Conservation (phyloP, 225 moss, liverwort and hornwort genomes). For the Marchantia paleacea region DNA sequence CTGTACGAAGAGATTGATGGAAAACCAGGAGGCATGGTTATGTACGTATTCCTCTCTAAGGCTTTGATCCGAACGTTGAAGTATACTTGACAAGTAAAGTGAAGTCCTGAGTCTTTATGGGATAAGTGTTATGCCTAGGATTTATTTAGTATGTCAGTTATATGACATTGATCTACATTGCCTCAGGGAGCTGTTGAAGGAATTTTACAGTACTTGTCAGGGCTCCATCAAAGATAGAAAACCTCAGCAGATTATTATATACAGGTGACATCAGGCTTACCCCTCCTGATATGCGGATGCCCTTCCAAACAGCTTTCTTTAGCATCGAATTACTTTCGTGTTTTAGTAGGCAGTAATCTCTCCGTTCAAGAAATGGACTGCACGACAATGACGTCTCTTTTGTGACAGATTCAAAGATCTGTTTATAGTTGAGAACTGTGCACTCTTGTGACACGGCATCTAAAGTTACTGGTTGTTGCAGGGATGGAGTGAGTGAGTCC, state of each 20-base stretch:
- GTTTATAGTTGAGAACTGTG: too few relatives aligned
- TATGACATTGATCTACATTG: not conserved
- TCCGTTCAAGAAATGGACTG: too few relatives aligned
- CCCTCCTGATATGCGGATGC: too few relatives aligned
- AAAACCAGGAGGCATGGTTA: conserved; percentile 70
- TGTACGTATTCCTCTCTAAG: conserved; percentile 38
- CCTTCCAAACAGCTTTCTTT: too few relatives aligned
- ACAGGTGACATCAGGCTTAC: conserved; percentile 42
- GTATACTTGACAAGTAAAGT: not conserved
- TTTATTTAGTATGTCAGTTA: not conserved
- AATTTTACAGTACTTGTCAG: conserved; percentile 56
- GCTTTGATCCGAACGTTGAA: not conserved
- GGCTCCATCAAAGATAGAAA: conserved; percentile 32
- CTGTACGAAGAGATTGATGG: conserved; percentile 48
- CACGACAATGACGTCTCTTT: too few relatives aligned
- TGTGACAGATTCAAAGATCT: too few relatives aligned
- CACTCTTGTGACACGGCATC: too few relatives aligned
- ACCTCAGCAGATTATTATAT: conserved; percentile 80
- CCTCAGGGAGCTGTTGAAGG: conserved; percentile 68
- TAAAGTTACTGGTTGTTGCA: conserved; percentile 18
- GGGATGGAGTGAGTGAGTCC: conserved; percentile 90
- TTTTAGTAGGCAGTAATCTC: too few relatives aligned
- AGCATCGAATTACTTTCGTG: too few relatives aligned
- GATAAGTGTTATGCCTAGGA: not conserved
- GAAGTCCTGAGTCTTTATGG: not conserved